These are phyloP conservation scores for Pichia phayaonensis DNA, from an alignment of 805 yeast genomes.

Conservation along the genomic window DNA sequence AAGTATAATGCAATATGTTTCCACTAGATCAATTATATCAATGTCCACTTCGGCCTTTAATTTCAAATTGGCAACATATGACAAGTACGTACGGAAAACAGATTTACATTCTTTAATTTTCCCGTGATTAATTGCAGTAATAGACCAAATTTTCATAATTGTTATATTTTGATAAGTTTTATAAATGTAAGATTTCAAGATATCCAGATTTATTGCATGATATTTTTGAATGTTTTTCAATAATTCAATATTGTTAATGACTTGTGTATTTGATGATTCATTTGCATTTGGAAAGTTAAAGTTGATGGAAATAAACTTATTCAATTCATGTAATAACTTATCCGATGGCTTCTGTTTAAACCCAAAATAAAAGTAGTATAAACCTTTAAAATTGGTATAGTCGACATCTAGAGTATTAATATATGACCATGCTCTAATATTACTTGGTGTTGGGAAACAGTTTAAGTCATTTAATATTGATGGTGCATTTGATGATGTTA, in stretches of 20 bases:
- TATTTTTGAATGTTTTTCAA: neutral
- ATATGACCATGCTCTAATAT: neutral
- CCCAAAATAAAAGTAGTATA: conserved; percentile 13
- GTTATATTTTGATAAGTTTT: conserved; percentile 41
- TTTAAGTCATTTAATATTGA: neutral
- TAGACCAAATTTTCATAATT: conserved; percentile 30
- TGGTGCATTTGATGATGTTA: neutral
- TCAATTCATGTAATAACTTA: neutral
- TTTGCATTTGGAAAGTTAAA: conserved; percentile 40
- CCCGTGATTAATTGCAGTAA: conserved; percentile 19
- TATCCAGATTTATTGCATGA: conserved; percentile 18
- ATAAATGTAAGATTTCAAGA: conserved; percentile 29
- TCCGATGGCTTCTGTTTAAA: conserved; percentile 8
- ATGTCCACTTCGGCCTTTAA: conserved; percentile 29
- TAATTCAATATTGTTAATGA: conserved; percentile 22
- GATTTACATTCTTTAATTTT: conserved; percentile 20
- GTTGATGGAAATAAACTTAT: conserved; percentile 1
- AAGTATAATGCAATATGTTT: conserved; percentile 17
- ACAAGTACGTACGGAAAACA: conserved; percentile 34
- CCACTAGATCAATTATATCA: conserved; percentile 31
- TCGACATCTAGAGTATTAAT: neutral
- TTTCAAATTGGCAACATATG: conserved; percentile 33
- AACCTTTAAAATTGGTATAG: neutral
- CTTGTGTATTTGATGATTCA: conserved; percentile 20
- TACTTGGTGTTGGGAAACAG: neutral